Conservation (phyloP, 495 filamentous ascomycete genomes). For the Podospora australis region DNA sequence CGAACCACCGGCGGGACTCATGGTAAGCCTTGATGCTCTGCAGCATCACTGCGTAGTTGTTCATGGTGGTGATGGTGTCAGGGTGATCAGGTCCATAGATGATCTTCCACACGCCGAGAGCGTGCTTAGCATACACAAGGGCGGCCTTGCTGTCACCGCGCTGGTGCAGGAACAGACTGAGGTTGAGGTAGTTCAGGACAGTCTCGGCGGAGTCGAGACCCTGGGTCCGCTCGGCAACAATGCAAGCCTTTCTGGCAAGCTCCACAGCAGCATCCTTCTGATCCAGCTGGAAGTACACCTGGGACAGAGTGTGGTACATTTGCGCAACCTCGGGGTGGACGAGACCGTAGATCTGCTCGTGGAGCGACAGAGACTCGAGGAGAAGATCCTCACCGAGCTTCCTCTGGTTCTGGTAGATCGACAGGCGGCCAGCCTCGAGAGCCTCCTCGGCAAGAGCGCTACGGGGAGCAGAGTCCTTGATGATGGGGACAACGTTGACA, state of each 20-base stretch:
- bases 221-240: conserved; percentile 89
- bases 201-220: conserved; percentile 94
- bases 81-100: conserved; percentile 92
- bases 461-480: conserved; percentile 86
- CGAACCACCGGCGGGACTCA: conserved; percentile 93
- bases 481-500: conserved; percentile 80
- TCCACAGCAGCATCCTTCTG: conserved; percentile 95
- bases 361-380: conserved; percentile 87
- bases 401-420: conserved; percentile 88
- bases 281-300: conserved; percentile 90
- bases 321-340: conserved; percentile 94
- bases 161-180: conserved; percentile 91
- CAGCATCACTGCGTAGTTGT: conserved; percentile 98
- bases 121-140: conserved; percentile 80
- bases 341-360: conserved; percentile 98
- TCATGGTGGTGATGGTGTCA: conserved; percentile 96
- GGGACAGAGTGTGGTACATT: conserved; percentile 89
- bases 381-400: conserved; percentile 94
- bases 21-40: conserved; percentile 87
- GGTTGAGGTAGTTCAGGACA: conserved; percentile 88
- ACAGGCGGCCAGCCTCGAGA: conserved; percentile 89
- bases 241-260: conserved; percentile 90
- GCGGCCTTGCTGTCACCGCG: conserved; percentile 80
- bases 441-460: conserved; percentile 93
- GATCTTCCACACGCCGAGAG: conserved; percentile 92